A percentile compares a stretch with the other conserved stretches of the same genome.
These are phyloP conservation scores for Byssothecium circinans DNA, from an alignment of 2,329 filamentous ascomycete genomes.

Conservation along the genomic window DNA sequence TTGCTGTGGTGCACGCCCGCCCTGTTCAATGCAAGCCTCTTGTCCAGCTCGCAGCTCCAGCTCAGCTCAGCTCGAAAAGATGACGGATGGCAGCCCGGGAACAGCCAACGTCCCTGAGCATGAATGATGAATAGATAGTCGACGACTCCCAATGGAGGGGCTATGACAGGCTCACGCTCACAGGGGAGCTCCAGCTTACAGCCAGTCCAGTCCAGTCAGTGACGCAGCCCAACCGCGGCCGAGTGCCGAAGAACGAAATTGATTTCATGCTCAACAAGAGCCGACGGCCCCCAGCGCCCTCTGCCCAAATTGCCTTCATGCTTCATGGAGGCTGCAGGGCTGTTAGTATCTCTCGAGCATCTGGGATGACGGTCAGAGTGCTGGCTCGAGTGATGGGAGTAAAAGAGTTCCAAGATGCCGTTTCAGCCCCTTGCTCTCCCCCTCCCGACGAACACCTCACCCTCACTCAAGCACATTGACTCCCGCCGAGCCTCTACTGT, in stretches of 20 bases:
- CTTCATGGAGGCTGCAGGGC: too few species aligned
- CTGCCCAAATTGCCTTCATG: too few species aligned
- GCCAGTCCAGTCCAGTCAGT: slow-evolving; percentile 3
- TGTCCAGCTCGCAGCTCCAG: slow-evolving; percentile 1
- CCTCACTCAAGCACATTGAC: too few species aligned
- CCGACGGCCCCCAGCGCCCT: too few species aligned
- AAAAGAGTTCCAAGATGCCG: too few species aligned
- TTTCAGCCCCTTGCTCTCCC: neutral
- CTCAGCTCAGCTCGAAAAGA: slow-evolving; percentile 1
- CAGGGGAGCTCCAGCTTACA: slow-evolving; percentile 13
- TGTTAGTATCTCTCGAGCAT: too few species aligned
- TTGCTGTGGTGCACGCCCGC: neutral
- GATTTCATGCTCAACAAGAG: neutral
- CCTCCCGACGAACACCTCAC: slow-evolving; percentile 1
- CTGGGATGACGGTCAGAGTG: too few species aligned
- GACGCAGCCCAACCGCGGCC: slow-evolving; percentile 11
- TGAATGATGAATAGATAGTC: too few species aligned
- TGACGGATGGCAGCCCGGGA: neutral
- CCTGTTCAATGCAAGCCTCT: too few species aligned
- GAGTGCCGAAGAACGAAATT: neutral
- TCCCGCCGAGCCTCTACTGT: too few species aligned
- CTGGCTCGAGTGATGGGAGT: too few species aligned
- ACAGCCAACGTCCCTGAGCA: too few species aligned
- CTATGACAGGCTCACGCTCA: slow-evolving; percentile 19
- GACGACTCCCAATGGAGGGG: slow-evolving; percentile 3